These are phyloP conservation scores for Sechiopsis laciniata DNA, from an alignment of 306 rosid species.

Conservation along the genomic window DNA sequence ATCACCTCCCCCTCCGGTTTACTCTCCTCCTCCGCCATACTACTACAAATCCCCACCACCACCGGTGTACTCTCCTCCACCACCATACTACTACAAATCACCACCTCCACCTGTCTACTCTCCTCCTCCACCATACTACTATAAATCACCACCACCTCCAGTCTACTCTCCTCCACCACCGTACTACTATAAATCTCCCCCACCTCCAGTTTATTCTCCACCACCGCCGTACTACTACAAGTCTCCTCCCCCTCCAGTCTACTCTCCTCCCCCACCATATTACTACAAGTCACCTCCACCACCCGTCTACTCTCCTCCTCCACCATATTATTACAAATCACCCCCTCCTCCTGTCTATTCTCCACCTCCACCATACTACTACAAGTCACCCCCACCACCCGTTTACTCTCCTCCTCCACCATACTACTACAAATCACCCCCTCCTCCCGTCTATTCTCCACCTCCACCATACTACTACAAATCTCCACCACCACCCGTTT, in stretches of 20 bases:
- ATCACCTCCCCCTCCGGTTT: neutral
- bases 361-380: constrained; percentile 22
- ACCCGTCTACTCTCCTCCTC: constrained; percentile 19
- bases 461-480: neutral
- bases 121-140: constrained; percentile 22
- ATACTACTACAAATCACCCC: neutral
- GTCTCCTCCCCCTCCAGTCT: constrained; percentile 24
- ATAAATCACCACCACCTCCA: constrained; percentile 19
- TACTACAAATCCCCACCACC: constrained; percentile 35
- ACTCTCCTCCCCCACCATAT: constrained; percentile 19
- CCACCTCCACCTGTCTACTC: constrained; percentile 41
- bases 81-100: constrained; percentile 30
- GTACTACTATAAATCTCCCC: constrained; percentile 28
- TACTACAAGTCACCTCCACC: constrained; percentile 40
- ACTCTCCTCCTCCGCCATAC: constrained; percentile 14
- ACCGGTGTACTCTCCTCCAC: neutral
- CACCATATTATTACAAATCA: neutral
- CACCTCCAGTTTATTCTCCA: constrained; percentile 4
- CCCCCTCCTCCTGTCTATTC: constrained; percentile 14
- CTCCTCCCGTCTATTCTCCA: neutral
- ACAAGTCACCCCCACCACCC: neutral
- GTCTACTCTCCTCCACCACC: constrained; percentile 6
- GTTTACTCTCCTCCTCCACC: constrained; percentile 25
- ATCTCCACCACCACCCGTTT: neutral
- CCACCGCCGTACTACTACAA: constrained; percentile 9